Base-by-base conservation (phyloP, 768 basidiomycete genomes). In the Leccinum disarticulatum region DNA sequence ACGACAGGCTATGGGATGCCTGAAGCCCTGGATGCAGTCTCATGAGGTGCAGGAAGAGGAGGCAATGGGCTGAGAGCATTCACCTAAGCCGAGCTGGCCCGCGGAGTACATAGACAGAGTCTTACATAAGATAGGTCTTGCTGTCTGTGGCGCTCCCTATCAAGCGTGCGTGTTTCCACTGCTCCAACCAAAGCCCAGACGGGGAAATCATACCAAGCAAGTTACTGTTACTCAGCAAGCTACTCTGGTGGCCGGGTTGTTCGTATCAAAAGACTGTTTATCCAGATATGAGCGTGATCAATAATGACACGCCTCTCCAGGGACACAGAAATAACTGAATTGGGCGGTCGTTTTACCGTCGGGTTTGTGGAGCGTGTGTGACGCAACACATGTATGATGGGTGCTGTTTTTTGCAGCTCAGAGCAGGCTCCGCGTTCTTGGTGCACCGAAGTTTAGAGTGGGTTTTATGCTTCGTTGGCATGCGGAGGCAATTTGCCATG, bases 1-100 rank as follows among this genome's bases (percentile, higher is more conserved):
- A 81, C 78, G 38, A 66, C 73, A 58, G 71, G 76, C 27, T 68
- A 79, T n/a, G 68, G 66, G 14, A 70, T 75, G 64, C 74, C 74
- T 51, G 70, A 70, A 27, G 72, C 72, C 8, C 60, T 65, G 47
- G 73, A 75, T 57, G 67, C 72, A 1, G 70, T 73, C 33, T 70
- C 72, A 50, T 73, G 58, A 65, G 3, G 43, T 13, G 19, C 43
- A 46, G 10, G 19, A 46, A 6, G 19, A 46, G 43, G 36, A 52
- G 59, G 50, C 13, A 46, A 31, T 57, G 56, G 38, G 36, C 2
- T 47, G n/a, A 54, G 52, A 8, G 41, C 14, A 58, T 47, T 43
- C 63, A 68, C 47, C 63, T 57, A 25, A 30, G 19, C 48, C 33
- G 28, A 38, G 38, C 22, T 58, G 6, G 56, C 51, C 70, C 68